Evolutionary conservation across 139 green algal species (phyloP).

Genomic region (Chlamydomonas eustigma): DNA sequence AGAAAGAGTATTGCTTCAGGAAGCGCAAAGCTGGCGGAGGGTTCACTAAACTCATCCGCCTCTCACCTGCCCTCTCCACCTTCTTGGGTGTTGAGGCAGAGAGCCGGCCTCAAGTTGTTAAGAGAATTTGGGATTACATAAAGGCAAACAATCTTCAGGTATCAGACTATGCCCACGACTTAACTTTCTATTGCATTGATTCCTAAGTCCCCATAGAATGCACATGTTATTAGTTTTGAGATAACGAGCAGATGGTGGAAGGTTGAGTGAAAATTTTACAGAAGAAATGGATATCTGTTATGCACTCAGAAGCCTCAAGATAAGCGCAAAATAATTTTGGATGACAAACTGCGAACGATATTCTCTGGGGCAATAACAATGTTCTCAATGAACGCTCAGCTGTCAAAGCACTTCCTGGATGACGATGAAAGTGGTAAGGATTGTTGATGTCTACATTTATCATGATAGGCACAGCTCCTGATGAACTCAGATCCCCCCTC

Average conservation of each 20-base stretch:
- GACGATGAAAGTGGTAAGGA: not conserved
- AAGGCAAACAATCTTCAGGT: conserved; percentile 68
- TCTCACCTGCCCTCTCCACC: conserved; percentile 48
- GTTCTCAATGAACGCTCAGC: conserved; percentile 81
- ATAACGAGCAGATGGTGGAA: too few species aligned
- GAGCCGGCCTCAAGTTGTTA: conserved; percentile 57
- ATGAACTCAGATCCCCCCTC: too few species aligned
- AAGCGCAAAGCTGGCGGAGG: conserved; percentile 19
- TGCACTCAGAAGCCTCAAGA: conserved; percentile 24
- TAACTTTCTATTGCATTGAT: too few species aligned
- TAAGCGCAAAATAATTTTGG: conserved; percentile 61
- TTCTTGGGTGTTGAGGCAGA: conserved; percentile 60
- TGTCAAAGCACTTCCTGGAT: conserved; percentile 53
- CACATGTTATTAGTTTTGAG: too few species aligned
- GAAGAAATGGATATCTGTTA: too few species aligned
- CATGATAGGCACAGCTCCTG: too few species aligned
- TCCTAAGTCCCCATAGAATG: too few species aligned
- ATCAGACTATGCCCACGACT: too few species aligned
- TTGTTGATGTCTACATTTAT: too few species aligned
- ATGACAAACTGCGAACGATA: conserved; percentile 62
- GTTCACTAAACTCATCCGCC: conserved; percentile 8
- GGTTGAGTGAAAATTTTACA: too few species aligned
- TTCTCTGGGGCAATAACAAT: conserved; percentile 60
- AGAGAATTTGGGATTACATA: conserved; percentile 81
- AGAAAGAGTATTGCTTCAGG: not conserved